These are phyloP conservation scores for Phytophthora tentaculata DNA, from an alignment of 352 stramenopile genomes.

Conservation along the genomic window DNA sequence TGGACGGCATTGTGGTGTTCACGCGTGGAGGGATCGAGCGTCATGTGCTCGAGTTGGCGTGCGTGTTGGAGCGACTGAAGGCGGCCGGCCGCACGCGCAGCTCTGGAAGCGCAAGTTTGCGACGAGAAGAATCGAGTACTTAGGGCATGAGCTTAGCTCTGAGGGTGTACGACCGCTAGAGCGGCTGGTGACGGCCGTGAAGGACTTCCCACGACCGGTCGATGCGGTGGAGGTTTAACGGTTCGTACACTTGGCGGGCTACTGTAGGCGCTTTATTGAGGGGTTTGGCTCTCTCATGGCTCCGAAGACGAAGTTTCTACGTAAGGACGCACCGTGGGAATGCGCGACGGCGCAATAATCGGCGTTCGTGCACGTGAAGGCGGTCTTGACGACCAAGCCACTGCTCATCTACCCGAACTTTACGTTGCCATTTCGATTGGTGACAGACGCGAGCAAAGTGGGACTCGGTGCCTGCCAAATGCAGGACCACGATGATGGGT, in stretches of 20 bases:
- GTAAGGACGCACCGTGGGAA: background rate
- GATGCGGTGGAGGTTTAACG: background rate
- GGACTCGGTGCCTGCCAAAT: background rate
- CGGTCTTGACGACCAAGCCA: background rate
- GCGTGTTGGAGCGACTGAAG: background rate
- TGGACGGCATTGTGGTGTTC: background rate
- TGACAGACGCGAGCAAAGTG: background rate
- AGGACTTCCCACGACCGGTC: background rate
- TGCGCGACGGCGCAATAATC: background rate
- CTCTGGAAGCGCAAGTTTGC: background rate
- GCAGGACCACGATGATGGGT: background rate
- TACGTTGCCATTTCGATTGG: background rate
- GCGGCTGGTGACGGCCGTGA: background rate
- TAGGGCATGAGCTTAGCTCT: background rate
- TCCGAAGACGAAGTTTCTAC: background rate
- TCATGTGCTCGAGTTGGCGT: background rate
- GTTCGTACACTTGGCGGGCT: background rate
- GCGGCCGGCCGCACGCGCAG: background rate
- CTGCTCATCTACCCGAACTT: background rate
- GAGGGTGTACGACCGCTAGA: background rate
- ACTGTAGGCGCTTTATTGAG: background rate
- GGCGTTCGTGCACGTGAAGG: background rate
- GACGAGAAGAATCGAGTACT: background rate
- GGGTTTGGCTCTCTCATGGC: background rate
- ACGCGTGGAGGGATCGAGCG: background rate